Evolutionary conservation across 2,329 filamentous ascomycete species (phyloP).

Genomic region (Xylariaceae sp.): DNA sequence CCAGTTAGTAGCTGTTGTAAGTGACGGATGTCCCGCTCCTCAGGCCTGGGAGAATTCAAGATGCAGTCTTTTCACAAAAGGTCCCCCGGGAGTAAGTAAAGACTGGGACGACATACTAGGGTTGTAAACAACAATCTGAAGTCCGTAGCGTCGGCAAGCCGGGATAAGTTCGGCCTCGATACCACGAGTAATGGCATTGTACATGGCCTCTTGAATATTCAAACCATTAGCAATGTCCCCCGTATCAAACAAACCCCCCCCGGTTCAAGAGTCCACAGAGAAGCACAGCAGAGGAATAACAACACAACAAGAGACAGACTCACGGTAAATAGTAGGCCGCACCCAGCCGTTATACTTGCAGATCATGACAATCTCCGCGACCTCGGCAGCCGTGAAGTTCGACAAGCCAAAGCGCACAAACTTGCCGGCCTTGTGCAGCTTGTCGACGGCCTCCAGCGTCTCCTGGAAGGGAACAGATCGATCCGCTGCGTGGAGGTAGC

Average conservation of each 20-base stretch:
- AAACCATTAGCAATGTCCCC: neutral
- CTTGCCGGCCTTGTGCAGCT: constrained; percentile 79
- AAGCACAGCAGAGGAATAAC: neutral
- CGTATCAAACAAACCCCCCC: neutral
- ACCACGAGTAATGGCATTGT: constrained; percentile 71
- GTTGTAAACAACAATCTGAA: constrained; percentile 78
- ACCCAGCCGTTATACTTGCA: constrained; percentile 79
- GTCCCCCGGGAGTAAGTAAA: neutral
- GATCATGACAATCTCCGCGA: constrained; percentile 75
- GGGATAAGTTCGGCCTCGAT: constrained; percentile 71
- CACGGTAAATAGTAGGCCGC: constrained; percentile 73
- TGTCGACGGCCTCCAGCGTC: constrained; percentile 70
- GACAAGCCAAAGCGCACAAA: constrained; percentile 75
- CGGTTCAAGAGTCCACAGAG: neutral
- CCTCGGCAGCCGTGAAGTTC: constrained; percentile 83
- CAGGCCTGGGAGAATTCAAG: too few species aligned
- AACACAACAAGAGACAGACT: neutral
- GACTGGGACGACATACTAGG: constrained; percentile 38
- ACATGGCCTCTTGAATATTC: constrained; percentile 55
- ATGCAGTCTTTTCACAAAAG: neutral
- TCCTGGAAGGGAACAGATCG: constrained; percentile 69
- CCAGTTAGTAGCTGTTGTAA: neutral
- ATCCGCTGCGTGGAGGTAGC: constrained; percentile 69
- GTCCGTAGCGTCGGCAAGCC: constrained; percentile 66
- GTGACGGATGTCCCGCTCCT: too few species aligned